Evolutionary conservation across 805 yeast species (phyloP), one percentile per base, ranked within the genome.

Genomic region (Zygoascus flipseniorum): DNA sequence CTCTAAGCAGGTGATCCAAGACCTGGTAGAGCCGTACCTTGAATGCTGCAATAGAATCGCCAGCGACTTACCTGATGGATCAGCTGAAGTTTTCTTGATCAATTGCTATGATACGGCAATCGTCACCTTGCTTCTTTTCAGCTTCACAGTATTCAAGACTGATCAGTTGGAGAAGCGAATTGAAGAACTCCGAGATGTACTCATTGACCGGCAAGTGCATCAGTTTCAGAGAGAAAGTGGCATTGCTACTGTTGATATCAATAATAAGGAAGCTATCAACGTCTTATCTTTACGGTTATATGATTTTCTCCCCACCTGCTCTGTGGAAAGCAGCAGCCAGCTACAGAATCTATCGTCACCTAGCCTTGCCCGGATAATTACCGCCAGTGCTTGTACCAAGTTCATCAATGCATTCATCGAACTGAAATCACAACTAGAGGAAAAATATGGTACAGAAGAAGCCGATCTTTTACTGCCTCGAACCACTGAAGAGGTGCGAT

Each of bases 81-180:
- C 62, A 20, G 53, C 62, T 16, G 62, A 63, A 52, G 62, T 70
- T 41, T 62, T 64, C 52, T 39, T 62, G 47, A 58, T 70, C 54
- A 72, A 72, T 56, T 65, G 72, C 50, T 58, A 65, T 43, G 75
- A 73, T 51, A 56, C 63, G 6, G 67, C 64, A 6, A 61, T 64
- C 39, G 43, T 60, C 41, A 59, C 62, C 13, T 58, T 71, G 11
- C 60, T 64, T 9, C 60, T 68, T 9, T 65, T 57, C 52, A 52
- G 60, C n/a, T 60, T 67, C 16, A 63, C 69, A 3, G 60, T 59
- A 31, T 57, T 57, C 50, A 69, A 68, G 51, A 53, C 65, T 8
- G 68, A 67, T 19, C 59, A 64, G 52, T 50, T 65, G 50, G 63
- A 63, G 47, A 43, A 51, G 9, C 56, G 61, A 8, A 57, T 64